Base-by-base conservation (phyloP, 371 early-diverging fungal species). In the Circinella minor region DNA sequence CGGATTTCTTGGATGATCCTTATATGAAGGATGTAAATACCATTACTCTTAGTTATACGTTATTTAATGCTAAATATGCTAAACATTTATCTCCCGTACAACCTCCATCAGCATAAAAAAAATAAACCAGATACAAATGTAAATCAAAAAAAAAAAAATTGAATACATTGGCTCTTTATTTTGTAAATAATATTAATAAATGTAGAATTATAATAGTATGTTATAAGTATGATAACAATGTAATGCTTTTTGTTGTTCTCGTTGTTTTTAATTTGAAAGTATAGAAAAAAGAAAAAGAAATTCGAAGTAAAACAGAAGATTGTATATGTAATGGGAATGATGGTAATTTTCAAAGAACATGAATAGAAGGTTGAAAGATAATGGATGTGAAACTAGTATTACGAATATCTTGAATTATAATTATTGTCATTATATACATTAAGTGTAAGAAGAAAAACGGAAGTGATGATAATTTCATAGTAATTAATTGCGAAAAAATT, bases 1-100 rank as follows among this genome's bases (percentile, higher is more conserved):
- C 99, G 10, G 98, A 96, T 76, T 94, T 98, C 82, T 88, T 92
- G 47, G 87, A 91, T n/a, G 98, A 99, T 79, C 98, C 98, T 36
- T 86, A 91, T 74, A 96, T 97, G 96, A 92, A 92, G 75, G 96
- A 98, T 72, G 95, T 98, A 7, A 90, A 90, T 64, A 92, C 93
- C n/a, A 92, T 99, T 63, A 96, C 96, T 2, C 80, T 98, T 62
- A 91, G 93, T 61, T 98, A 98, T 78, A 96, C 98, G 3, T 95
- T 95, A 75, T 95, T 95, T 77, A 93, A 95, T 79, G 91, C 95
- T 6, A 85, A 81, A 73, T 71, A 85, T 65, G 85, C 85, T 11
- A 76, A 78, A 34, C 72, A 80, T 36, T 57, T 83, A 59, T 48
- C 69, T 5, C 81, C 80, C 49, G 59, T 69, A 6, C 60, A 43